Percentiles rank a stretch among this genome's conserved stretches.
Conservation (phyloP, 1,284 basidiomycete species). For the Takashimella koratensis region DNA sequence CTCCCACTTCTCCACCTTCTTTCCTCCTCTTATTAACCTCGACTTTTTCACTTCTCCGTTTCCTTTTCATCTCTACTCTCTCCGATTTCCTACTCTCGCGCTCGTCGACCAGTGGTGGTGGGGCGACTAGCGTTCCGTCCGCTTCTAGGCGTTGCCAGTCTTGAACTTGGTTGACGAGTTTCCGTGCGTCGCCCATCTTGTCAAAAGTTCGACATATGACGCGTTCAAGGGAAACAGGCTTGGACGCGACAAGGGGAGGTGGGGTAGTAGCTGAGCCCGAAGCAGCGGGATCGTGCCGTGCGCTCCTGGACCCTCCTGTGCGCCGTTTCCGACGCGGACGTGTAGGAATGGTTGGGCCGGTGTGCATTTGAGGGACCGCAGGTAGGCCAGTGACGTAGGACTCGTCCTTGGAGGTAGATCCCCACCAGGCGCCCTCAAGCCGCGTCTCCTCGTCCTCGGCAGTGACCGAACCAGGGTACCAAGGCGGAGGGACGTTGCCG, state of each 20-base stretch:
- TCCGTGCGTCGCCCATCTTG: constrained; percentile 28
- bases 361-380: constrained; percentile 34
- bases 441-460: constrained; percentile 36
- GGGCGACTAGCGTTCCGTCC: constrained; percentile 34
- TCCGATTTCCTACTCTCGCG: constrained; percentile 15
- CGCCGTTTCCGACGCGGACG: constrained; percentile 2
- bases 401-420: constrained; percentile 34
- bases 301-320: neutral
- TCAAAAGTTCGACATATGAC: constrained; percentile 34
- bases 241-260: constrained; percentile 21
- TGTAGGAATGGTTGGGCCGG: constrained; percentile 3
- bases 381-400: constrained; percentile 38
- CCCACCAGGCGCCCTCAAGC: constrained; percentile 45
- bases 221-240: constrained; percentile 29
- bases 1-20: constrained; percentile 40
- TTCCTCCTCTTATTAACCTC: constrained; percentile 23
- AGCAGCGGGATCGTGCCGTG: neutral
- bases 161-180: constrained; percentile 30
- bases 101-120: constrained; percentile 23
- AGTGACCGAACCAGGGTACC: constrained; percentile 28
- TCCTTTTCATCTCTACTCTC: constrained; percentile 15
- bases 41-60: constrained; percentile 18
- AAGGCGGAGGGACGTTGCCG: constrained; percentile 30
- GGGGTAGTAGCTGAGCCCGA: too few species aligned
- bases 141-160: constrained; percentile 38